Conservation (phyloP, 306 rosid genomes). For the Purshia tridentata region DNA sequence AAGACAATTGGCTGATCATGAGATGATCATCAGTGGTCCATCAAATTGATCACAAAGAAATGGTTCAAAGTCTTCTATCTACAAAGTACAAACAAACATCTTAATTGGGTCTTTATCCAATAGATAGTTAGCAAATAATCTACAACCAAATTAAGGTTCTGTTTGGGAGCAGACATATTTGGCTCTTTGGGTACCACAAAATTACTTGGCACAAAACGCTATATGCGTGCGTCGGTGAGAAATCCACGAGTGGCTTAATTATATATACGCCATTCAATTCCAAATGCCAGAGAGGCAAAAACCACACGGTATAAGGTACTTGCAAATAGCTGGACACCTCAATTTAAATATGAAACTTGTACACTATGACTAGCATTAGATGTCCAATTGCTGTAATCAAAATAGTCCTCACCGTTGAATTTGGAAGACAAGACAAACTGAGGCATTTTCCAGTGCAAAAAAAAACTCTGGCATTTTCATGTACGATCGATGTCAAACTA, state of each 20-base stretch:
- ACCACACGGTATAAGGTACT: constrained; percentile 18
- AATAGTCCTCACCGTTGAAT: no score
- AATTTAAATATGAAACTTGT: constrained; percentile 15
- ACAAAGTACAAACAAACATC: no score
- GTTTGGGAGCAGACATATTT: background rate
- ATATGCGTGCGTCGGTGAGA: background rate
- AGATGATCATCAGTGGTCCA: no score
- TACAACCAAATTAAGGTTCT: background rate
- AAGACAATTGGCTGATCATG: no score
- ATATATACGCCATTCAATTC: background rate
- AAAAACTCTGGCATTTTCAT: no score
- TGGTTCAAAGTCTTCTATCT: background rate
- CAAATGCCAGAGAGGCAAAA: background rate
- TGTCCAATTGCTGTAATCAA: background rate
- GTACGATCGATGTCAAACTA: no score
- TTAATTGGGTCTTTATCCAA: background rate
- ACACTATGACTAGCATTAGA: background rate
- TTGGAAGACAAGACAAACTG: no score
- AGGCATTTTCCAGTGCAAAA: no score
- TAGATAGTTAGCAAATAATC: background rate
- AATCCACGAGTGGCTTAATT: background rate
- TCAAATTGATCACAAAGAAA: background rate
- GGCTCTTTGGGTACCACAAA: background rate
- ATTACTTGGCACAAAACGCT: background rate
- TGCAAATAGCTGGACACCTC: constrained; percentile 15